phyloP scores from a whole-genome alignment of 2,329 filamentous ascomycete species.

The Stachybotrys echinatus region DNA sequence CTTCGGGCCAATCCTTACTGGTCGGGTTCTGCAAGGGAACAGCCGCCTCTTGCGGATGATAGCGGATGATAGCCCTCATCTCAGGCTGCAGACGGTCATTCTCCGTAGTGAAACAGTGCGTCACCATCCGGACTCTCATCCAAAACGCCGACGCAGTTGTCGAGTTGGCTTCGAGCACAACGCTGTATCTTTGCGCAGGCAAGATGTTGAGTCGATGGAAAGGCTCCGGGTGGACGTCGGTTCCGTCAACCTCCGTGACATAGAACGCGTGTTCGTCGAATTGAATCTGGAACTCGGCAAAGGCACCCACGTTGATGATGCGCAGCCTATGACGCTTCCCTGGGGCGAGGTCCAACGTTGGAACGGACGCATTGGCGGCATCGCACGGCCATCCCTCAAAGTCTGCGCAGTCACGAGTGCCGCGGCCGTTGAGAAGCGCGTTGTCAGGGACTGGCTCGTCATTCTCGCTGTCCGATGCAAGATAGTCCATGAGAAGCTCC shows the following conservation, averaged over 20 bases:
- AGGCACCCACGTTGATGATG: conserved; percentile 65
- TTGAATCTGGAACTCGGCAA: conserved; percentile 67
- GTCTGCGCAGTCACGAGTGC: conserved; percentile 25
- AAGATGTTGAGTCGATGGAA: conserved; percentile 60
- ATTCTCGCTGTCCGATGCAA: conserved; percentile 46
- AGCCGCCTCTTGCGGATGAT: too few species aligned
- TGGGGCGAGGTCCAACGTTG: conserved; percentile 41
- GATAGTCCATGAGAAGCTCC: conserved; percentile 47
- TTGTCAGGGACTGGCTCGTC: conserved; percentile 63
- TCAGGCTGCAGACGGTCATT: too few species aligned
- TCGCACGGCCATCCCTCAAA: conserved; percentile 39
- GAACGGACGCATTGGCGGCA: conserved; percentile 26
- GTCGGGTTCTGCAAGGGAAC: too few species aligned
- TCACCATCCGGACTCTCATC: too few species aligned
- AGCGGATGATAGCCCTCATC: too few species aligned
- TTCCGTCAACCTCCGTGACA: conserved; percentile 67
- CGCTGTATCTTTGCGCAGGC: conserved; percentile 67
- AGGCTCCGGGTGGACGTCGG: conserved; percentile 54
- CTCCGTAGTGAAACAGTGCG: too few species aligned
- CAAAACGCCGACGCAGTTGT: too few species aligned
- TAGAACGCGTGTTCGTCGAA: conserved; percentile 61
- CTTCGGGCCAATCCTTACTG: too few species aligned
- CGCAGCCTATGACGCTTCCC: conserved; percentile 59
- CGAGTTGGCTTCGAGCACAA: too few species aligned
- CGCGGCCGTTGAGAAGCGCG: conserved; percentile 55